Conservation (phyloP, 73 alveolate genomes). For the Loxodes magnus region DNA sequence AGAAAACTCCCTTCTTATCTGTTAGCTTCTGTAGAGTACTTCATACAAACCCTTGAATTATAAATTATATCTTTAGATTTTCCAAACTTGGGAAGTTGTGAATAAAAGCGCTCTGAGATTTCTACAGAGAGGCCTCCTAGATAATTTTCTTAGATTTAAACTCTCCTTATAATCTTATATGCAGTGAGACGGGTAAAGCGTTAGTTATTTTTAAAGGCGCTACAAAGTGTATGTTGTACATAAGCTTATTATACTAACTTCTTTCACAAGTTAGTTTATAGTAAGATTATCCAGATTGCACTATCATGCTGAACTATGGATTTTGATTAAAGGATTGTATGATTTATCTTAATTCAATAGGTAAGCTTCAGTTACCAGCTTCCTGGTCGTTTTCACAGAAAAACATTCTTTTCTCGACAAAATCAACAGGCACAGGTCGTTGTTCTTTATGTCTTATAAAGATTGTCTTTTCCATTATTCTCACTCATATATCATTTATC, state of each 20-base stretch:
- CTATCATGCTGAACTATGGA: not conserved
- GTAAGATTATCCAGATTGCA: too few species aligned
- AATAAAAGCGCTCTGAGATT: not conserved
- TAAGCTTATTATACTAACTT: too few species aligned
- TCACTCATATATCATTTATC: not conserved
- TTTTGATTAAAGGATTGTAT: not conserved
- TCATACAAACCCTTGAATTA: not conserved
- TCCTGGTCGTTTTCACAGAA: too few species aligned
- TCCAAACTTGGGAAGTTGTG: not conserved
- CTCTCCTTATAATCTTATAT: not conserved
- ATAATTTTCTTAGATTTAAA: not conserved
- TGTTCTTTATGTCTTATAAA: not conserved
- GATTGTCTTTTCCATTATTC: not conserved
- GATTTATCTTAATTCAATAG: not conserved
- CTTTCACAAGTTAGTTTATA: too few species aligned
- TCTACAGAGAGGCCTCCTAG: not conserved
- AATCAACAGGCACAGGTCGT: conserved; percentile 3
- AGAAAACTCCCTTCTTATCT: not conserved
- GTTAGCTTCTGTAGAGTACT: not conserved
- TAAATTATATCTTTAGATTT: not conserved
- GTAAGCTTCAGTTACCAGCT: not conserved
- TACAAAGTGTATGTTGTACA: too few species aligned
- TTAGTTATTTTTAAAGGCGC: too few species aligned
- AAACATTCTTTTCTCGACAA: too few species aligned
- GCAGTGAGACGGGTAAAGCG: not conserved